Conservation (phyloP, 2,329 filamentous ascomycete species). For the Mycosphaerella arachidis region DNA sequence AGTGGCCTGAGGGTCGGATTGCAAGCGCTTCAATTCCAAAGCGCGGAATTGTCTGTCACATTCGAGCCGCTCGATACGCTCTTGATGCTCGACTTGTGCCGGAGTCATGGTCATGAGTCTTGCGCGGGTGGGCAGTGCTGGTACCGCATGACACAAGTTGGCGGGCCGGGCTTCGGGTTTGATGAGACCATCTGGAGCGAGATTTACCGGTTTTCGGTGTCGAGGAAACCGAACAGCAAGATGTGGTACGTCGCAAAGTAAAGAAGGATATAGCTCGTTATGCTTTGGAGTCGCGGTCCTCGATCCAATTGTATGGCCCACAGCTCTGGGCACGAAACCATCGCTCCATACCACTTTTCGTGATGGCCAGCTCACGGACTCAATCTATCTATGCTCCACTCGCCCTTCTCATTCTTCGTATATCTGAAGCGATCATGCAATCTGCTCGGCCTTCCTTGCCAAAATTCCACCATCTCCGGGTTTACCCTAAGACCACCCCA, state of each 20-base stretch:
- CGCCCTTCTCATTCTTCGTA: conserved; percentile 49
- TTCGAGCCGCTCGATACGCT: neutral
- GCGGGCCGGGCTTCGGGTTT: neutral
- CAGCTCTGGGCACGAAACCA: neutral
- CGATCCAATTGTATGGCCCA: neutral
- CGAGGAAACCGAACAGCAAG: neutral
- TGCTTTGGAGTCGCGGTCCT: neutral
- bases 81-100: neutral
- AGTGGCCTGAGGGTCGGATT: neutral
- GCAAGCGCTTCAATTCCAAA: neutral
- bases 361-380: conserved; percentile 54
- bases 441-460: conserved; percentile 84
- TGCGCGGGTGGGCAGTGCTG: neutral
- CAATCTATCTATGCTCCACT: conserved; percentile 59
- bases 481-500: conserved; percentile 89
- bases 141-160: neutral
- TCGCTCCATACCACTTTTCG: neutral
- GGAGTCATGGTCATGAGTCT: neutral
- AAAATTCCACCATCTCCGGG: conserved; percentile 88
- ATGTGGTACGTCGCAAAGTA: neutral
- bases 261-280: no score
- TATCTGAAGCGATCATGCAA: conserved; percentile 94
- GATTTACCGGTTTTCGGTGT: neutral
- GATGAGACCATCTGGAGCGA: neutral
- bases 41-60: neutral